phyloP scores from a whole-genome alignment of 345 rosid species.

The Syzygium oleosum region DNA sequence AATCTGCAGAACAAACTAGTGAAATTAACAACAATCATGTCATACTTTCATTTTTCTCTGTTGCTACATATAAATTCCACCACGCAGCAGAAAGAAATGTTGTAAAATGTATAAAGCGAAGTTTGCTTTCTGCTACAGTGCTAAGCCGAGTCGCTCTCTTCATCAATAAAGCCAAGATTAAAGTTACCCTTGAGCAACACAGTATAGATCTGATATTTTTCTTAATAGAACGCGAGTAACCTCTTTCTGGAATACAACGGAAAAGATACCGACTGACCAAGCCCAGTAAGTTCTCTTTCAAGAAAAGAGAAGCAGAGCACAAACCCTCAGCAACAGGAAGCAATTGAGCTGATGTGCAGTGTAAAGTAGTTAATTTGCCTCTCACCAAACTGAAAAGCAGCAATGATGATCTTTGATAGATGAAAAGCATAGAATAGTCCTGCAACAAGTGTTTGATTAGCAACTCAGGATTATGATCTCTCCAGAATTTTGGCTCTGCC shows the following conservation, averaged over 20 bases:
- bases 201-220: background rate
- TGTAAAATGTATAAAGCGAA: background rate
- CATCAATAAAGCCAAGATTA: background rate
- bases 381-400: background rate
- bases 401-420: background rate
- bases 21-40: background rate
- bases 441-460: background rate
- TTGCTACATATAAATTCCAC: background rate
- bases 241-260: background rate
- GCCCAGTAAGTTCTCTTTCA: background rate
- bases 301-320: background rate
- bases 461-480: slow-evolving; percentile 25
- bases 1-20: background rate
- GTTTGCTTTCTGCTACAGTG: background rate
- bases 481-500: slow-evolving; percentile 86
- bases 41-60: background rate
- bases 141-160: background rate
- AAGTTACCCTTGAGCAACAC: background rate
- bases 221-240: background rate
- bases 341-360: background rate
- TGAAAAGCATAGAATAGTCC: background rate
- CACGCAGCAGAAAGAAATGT: background rate
- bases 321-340: background rate
- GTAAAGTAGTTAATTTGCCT: background rate
- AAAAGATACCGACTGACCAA: background rate